Evolutionary conservation across 2,329 filamentous ascomycete species (phyloP).

Genomic region (Cytospora paraplurivora): DNA sequence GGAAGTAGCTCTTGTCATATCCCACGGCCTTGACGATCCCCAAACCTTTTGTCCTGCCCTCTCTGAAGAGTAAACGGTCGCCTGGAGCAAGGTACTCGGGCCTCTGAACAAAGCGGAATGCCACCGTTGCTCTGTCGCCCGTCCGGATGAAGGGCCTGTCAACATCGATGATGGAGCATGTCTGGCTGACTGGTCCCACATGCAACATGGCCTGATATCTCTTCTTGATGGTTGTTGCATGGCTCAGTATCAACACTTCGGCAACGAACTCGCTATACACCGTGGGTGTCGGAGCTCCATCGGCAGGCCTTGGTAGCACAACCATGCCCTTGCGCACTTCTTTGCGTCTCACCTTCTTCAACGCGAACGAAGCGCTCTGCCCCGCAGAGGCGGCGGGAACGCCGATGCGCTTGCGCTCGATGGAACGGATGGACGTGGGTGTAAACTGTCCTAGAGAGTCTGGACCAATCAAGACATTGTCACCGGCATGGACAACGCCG

Average conservation of each 20-base stretch:
- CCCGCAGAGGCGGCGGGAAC: slow-evolving; percentile 88
- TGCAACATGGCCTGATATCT: slow-evolving; percentile 99
- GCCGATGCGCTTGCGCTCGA: slow-evolving; percentile 89
- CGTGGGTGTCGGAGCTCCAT: slow-evolving; percentile 69
- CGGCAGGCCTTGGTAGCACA: slow-evolving; percentile 75
- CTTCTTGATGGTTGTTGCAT: slow-evolving; percentile 94
- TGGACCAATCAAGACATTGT: slow-evolving; percentile 84
- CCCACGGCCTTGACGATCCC: slow-evolving; percentile 92
- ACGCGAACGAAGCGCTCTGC: slow-evolving; percentile 87
- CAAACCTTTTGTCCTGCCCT: slow-evolving; percentile 91
- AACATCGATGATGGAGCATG: slow-evolving; percentile 95
- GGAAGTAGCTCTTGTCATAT: slow-evolving; percentile 66
- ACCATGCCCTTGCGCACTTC: slow-evolving; percentile 99
- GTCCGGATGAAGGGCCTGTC: slow-evolving; percentile 95
- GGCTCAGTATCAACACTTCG: slow-evolving; percentile 89
- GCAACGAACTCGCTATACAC: slow-evolving; percentile 78
- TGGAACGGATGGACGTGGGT: slow-evolving; percentile 83
- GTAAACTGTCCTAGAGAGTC: slow-evolving; percentile 89
- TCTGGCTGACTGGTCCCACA: slow-evolving; percentile 92
- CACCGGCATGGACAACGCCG: slow-evolving; percentile 86
- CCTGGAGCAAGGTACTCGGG: slow-evolving; percentile 90
- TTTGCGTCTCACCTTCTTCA: slow-evolving; percentile 84
- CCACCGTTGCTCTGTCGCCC: slow-evolving; percentile 89
- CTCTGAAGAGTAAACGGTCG: slow-evolving; percentile 87
- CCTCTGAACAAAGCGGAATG: slow-evolving; percentile 90